Conservation (phyloP, 2,329 filamentous ascomycete species). For the Coccinonectria pachysandricola region DNA sequence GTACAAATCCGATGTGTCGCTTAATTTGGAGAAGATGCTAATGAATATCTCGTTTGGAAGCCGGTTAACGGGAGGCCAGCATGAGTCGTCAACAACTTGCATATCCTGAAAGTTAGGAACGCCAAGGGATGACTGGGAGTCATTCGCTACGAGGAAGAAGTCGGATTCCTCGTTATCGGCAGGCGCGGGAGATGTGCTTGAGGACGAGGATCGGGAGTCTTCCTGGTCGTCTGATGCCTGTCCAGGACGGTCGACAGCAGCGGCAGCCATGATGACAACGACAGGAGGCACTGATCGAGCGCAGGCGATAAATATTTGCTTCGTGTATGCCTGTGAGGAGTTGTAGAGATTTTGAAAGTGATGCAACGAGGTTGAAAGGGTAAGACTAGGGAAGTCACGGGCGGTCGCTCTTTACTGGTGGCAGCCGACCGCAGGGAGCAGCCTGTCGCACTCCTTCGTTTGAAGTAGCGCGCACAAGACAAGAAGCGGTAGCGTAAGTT, state of each 20-base stretch:
- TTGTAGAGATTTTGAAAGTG: no score
- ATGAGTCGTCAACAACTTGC: slow-evolving; percentile 57
- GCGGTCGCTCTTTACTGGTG: no score
- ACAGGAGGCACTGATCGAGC: slow-evolving; percentile 4
- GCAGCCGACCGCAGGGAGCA: no score
- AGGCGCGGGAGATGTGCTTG: slow-evolving; percentile 64
- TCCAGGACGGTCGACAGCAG: slow-evolving; percentile 11
- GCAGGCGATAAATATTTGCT: slow-evolving; percentile 1
- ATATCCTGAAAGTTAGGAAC: slow-evolving; percentile 68
- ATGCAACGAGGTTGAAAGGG: not conserved
- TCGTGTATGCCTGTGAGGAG: no score
- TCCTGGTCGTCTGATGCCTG: slow-evolving; percentile 29
- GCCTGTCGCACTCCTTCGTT: no score
- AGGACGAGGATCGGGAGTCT: slow-evolving; percentile 52
- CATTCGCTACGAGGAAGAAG: slow-evolving; percentile 80
- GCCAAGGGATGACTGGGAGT: slow-evolving; percentile 85
- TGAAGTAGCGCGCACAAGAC: no score
- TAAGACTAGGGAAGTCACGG: slow-evolving; percentile 2
- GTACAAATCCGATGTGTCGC: slow-evolving; percentile 63
- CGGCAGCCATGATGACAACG: slow-evolving; percentile 15
- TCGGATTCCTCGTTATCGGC: slow-evolving; percentile 86
- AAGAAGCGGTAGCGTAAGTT: no score
- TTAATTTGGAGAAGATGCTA: slow-evolving; percentile 78
- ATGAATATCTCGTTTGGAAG: slow-evolving; percentile 94
- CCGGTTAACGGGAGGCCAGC: slow-evolving; percentile 68